phyloP scores from a whole-genome alignment of 2,329 filamentous ascomycete genomes.

The Byssochlamys sp. region DNA sequence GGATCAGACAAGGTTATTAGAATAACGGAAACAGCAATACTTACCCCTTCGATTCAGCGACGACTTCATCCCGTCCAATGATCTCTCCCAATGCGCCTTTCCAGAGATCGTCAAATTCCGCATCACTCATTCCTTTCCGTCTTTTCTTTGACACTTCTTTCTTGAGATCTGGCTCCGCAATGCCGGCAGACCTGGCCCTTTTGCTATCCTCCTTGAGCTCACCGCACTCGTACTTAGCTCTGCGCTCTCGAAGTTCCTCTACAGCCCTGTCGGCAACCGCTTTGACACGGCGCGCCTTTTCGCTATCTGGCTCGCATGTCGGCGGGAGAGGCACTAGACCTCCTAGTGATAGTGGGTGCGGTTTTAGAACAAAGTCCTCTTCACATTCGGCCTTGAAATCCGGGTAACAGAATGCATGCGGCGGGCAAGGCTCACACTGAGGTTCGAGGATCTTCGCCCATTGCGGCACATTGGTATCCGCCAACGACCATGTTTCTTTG shows the following conservation, averaged over 20 bases:
- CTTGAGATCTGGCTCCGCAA: slow-evolving; percentile 63
- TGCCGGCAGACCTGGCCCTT: slow-evolving; percentile 54
- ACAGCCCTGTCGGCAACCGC: slow-evolving; percentile 79
- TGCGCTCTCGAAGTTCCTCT: slow-evolving; percentile 72
- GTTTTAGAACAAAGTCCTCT: slow-evolving; percentile 72
- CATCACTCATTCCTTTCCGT: slow-evolving; percentile 70
- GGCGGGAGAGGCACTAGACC: slow-evolving; percentile 77
- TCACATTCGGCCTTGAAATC: slow-evolving; percentile 73
- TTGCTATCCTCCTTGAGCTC: slow-evolving; percentile 57
- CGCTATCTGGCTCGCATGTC: slow-evolving; percentile 87
- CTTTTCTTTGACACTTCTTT: slow-evolving; percentile 64
- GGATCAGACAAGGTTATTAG: slow-evolving; percentile 12
- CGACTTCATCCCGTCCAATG: slow-evolving; percentile 50
- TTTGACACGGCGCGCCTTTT: slow-evolving; percentile 78
- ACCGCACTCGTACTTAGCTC: slow-evolving; percentile 85
- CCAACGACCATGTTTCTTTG: slow-evolving; percentile 49
- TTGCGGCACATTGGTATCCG: slow-evolving; percentile 60
- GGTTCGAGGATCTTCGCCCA: slow-evolving; percentile 63
- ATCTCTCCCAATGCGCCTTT: slow-evolving; percentile 42
- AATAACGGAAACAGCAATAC: slow-evolving; percentile 16
- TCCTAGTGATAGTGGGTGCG: slow-evolving; percentile 71
- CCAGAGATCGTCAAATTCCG: slow-evolving; percentile 81
- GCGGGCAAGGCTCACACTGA: slow-evolving; percentile 79
- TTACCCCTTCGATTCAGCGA: slow-evolving; percentile 50
- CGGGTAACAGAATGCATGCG: slow-evolving; percentile 78